Conservation (phyloP, 2,329 filamentous ascomycete species). For the Colletotrichum tamarilloi region DNA sequence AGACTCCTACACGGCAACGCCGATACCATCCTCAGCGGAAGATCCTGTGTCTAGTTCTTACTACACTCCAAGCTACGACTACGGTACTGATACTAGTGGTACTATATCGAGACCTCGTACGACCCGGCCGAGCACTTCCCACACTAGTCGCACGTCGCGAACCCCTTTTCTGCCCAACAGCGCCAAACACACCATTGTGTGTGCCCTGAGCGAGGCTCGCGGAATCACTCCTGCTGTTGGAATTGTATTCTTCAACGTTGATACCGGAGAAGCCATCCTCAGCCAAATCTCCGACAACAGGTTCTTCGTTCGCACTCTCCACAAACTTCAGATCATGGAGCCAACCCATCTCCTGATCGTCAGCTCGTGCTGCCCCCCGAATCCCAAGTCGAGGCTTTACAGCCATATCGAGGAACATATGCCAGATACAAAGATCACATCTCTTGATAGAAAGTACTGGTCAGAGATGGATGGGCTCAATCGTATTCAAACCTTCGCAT, state of each 20-base stretch:
- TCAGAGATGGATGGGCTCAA: constrained; percentile 82
- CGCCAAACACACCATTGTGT: constrained; percentile 80
- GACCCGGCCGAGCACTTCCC: constrained; percentile 51
- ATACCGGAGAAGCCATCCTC: constrained; percentile 84
- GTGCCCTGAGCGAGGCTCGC: constrained; percentile 88
- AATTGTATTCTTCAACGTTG: constrained; percentile 86
- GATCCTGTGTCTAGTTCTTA: neutral
- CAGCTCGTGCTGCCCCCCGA: constrained; percentile 72
- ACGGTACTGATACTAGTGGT: neutral
- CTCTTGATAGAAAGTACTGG: constrained; percentile 84
- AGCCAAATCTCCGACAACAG: constrained; percentile 95
- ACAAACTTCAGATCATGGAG: constrained; percentile 85
- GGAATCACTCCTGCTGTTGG: constrained; percentile 87
- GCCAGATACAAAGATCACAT: constrained; percentile 68
- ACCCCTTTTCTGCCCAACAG: constrained; percentile 54
- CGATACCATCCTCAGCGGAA: neutral
- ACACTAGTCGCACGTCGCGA: constrained; percentile 56
- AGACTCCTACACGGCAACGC: neutral
- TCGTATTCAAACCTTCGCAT: constrained; percentile 82
- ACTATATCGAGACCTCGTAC: neutral
- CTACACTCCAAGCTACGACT: constrained; percentile 10
- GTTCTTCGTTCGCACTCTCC: constrained; percentile 87
- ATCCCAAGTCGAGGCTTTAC: constrained; percentile 78
- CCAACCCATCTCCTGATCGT: constrained; percentile 85
- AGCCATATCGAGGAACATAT: constrained; percentile 80